These are phyloP conservation scores for Paraurostyla sp. DNA, from an alignment of 73 alveolate genomes.

Conservation along the genomic window DNA sequence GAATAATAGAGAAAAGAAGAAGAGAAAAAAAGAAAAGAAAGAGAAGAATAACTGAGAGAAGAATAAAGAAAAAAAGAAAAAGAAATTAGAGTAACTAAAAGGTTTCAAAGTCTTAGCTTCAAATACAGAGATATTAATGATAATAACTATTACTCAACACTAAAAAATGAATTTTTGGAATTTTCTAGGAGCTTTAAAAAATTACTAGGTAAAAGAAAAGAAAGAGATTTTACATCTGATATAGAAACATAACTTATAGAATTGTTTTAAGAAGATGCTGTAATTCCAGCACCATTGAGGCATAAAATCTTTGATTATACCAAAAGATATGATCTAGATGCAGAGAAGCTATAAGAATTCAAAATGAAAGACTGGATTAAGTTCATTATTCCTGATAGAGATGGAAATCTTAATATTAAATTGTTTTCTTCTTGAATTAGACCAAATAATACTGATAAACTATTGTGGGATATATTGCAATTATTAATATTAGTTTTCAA, in stretches of 20 bases:
- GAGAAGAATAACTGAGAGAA: slow-evolving; percentile 20
- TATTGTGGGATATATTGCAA: slow-evolving; percentile 6
- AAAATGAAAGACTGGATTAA: slow-evolving; percentile 26
- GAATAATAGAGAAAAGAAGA: slow-evolving; percentile 4
- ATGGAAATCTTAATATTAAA: neutral
- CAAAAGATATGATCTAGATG: neutral
- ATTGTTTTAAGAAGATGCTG: neutral
- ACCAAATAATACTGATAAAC: neutral
- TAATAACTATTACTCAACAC: neutral
- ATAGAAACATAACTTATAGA: neutral
- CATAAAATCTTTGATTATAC: neutral
- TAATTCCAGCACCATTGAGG: neutral
- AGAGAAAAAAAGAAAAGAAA: slow-evolving; percentile 17
- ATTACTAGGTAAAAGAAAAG: slow-evolving; percentile 4
- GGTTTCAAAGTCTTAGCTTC: neutral
- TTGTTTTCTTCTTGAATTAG: neutral
- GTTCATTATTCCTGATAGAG: neutral
- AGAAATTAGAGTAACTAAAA: slow-evolving; percentile 15
- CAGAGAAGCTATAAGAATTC: neutral
- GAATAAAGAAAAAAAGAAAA: slow-evolving; percentile 1
- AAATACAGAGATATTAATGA: slow-evolving; percentile 3
- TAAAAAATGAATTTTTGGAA: neutral
- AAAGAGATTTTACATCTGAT: neutral
- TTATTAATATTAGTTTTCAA: neutral
- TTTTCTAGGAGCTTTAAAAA: neutral